A percentile compares a stretch with the other conserved stretches of the same genome.
Evolutionary conservation across 257 asterid species (phyloP).

Genomic region (Henckelia pumila): DNA sequence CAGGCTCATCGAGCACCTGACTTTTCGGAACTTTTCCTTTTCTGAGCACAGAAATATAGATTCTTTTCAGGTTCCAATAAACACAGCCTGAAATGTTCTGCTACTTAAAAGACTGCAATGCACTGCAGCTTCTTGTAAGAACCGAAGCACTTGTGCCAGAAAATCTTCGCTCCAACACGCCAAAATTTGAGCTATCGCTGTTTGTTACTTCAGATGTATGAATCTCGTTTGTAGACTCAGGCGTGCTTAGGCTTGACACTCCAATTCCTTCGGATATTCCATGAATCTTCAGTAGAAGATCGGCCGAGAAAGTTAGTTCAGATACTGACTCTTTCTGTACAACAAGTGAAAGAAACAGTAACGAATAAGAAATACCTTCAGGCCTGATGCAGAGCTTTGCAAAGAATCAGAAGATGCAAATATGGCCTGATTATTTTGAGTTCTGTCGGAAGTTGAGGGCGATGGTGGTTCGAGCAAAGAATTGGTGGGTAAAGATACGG

Average conservation of each 20-base stretch:
- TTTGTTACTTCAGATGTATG: conserved; percentile 38
- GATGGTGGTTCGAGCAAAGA: conserved; percentile 50
- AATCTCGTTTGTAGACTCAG: conserved; percentile 27
- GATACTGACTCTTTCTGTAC: neutral
- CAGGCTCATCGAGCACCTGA: too few relatives aligned
- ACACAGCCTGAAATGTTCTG: conserved; percentile 15
- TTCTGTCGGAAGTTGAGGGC: conserved; percentile 51
- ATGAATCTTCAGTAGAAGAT: conserved; percentile 34
- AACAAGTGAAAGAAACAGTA: neutral
- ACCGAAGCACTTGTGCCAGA: conserved; percentile 32
- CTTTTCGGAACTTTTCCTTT: neutral
- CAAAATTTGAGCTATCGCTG: conserved; percentile 28
- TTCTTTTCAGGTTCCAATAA: conserved; percentile 10
- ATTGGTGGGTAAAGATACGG: conserved; percentile 49
- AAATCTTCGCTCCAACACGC: conserved; percentile 39
- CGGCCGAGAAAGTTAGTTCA: neutral
- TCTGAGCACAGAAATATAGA: conserved; percentile 20
- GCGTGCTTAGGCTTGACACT: conserved; percentile 30
- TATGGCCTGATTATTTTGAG: conserved; percentile 34
- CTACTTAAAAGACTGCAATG: conserved; percentile 48
- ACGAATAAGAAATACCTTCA: conserved; percentile 47
- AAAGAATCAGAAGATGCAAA: conserved; percentile 29
- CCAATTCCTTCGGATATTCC: conserved; percentile 42
- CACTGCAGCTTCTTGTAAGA: conserved; percentile 54
- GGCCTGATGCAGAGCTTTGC: conserved; percentile 55